These are phyloP conservation scores for Gonium pectorale DNA, from an alignment of 139 green algal genomes.

Conservation along the genomic window DNA sequence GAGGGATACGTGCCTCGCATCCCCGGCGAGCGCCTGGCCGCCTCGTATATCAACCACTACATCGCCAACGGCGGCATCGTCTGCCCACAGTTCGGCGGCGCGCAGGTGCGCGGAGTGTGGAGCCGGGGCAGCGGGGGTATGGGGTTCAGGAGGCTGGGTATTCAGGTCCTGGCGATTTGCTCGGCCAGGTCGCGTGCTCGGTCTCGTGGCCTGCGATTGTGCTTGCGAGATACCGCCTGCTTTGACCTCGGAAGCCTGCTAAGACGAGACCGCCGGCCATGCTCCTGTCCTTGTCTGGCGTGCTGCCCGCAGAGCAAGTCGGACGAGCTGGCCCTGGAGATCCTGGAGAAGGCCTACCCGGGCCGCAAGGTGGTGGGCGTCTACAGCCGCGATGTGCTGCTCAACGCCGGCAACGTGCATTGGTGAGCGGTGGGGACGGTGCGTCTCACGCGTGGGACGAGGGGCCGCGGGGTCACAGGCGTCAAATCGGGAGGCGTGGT, in stretches of 20 bases:
- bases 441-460: too few relatives aligned
- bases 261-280: too few relatives aligned
- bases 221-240: too few relatives aligned
- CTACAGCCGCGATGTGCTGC: conserved; percentile 68
- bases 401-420: conserved; percentile 84
- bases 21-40: conserved; percentile 63
- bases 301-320: conserved; percentile 49
- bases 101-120: too few relatives aligned
- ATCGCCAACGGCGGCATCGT: conserved; percentile 77
- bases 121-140: neutral
- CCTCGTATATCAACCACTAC: conserved; percentile 90
- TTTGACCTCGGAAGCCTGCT: too few relatives aligned
- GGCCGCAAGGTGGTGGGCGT: conserved; percentile 75
- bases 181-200: neutral
- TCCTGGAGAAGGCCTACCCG: conserved; percentile 67
- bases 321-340: conserved; percentile 68
- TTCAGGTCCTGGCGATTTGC: too few relatives aligned
- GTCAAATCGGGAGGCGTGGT: too few relatives aligned
- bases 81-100: conserved; percentile 50
- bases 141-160: too few relatives aligned
- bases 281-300: too few relatives aligned
- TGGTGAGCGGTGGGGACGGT: too few relatives aligned
- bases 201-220: neutral
- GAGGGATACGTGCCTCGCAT: conserved; percentile 71
- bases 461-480: too few relatives aligned